Evolutionary conservation across 768 basidiomycete genomes (phyloP).

Genomic region (Ramaria sp.): DNA sequence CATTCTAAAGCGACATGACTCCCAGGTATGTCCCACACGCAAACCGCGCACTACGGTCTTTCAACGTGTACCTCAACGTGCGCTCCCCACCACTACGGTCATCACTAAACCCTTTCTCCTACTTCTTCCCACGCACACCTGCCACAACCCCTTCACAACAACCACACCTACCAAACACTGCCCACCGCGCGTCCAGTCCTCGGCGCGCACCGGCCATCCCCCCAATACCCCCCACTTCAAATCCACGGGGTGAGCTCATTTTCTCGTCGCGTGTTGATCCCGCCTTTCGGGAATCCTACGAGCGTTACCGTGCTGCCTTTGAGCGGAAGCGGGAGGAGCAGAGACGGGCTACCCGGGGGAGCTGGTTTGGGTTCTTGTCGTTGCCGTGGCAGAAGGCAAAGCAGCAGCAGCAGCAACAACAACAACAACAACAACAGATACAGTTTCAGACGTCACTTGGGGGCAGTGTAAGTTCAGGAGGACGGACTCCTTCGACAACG

Average conservation of each 20-base stretch:
- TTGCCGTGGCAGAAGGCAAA: neutral
- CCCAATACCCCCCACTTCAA: conserved; percentile 80
- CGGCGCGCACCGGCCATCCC: conserved; percentile 38
- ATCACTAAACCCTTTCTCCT: conserved; percentile 42
- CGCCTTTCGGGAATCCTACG: conserved; percentile 81
- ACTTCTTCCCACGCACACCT: conserved; percentile 39
- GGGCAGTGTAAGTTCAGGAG: neutral
- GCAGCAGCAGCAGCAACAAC: neutral
- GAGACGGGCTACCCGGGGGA: conserved; percentile 23
- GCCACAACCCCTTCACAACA: conserved; percentile 26
- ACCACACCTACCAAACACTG: conserved; percentile 11
- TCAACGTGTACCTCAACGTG: conserved; percentile 97
- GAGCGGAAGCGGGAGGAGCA: conserved; percentile 66
- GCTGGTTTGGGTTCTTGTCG: neutral
- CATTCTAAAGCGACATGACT: neutral
- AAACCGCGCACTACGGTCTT: conserved; percentile 79
- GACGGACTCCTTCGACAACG: neutral
- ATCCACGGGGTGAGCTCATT: conserved; percentile 93
- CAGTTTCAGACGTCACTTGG: neutral
- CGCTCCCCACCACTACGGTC: conserved; percentile 65
- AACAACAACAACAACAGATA: neutral
- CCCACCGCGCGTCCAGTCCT: conserved; percentile 20
- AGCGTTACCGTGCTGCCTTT: conserved; percentile 81
- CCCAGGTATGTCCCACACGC: conserved; percentile 91
- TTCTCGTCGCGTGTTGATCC: conserved; percentile 84